phyloP scores from a whole-genome alignment of 306 rosid genomes.

The barrel medic (Medicago truncatula) region DNA sequence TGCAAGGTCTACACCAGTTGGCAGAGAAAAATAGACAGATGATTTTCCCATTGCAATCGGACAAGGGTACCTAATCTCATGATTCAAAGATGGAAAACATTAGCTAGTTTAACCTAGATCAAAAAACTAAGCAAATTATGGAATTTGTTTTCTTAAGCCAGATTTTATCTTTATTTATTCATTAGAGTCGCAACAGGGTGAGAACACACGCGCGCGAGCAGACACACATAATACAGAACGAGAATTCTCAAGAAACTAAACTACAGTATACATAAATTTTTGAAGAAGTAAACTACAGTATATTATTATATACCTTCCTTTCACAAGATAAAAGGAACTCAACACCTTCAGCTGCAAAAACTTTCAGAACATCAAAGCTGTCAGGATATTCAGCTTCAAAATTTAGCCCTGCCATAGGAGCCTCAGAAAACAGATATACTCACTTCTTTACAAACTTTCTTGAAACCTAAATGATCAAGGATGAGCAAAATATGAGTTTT shows the following conservation, averaged over 20 bases:
- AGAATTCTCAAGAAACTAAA: constrained; percentile 22
- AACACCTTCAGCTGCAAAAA: constrained; percentile 73
- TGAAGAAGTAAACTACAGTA: no score
- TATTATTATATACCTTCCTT: constrained; percentile 53
- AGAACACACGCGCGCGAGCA: neutral
- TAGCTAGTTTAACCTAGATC: constrained; percentile 28
- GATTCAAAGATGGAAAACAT: constrained; percentile 35
- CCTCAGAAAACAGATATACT: constrained; percentile 40
- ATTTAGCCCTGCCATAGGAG: constrained; percentile 62
- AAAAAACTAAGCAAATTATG: constrained; percentile 34
- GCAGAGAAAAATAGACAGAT: constrained; percentile 84
- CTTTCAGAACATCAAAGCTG: constrained; percentile 48
- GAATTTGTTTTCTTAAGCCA: neutral
- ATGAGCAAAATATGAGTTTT: constrained; percentile 31
- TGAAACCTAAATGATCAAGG: constrained; percentile 42
- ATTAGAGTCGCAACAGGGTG: neutral
- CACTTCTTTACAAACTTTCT: constrained; percentile 37
- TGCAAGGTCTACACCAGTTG: constrained; percentile 96
- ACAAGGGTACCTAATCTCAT: constrained; percentile 69
- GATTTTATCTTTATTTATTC: neutral
- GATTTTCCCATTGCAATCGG: constrained; percentile 70
- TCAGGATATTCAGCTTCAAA: constrained; percentile 48
- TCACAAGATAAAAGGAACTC: constrained; percentile 75
- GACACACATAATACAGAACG: constrained; percentile 4
- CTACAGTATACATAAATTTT: constrained; percentile 8